Conservation (phyloP, 257 asterid species). For the Euphrasia confusa region DNA sequence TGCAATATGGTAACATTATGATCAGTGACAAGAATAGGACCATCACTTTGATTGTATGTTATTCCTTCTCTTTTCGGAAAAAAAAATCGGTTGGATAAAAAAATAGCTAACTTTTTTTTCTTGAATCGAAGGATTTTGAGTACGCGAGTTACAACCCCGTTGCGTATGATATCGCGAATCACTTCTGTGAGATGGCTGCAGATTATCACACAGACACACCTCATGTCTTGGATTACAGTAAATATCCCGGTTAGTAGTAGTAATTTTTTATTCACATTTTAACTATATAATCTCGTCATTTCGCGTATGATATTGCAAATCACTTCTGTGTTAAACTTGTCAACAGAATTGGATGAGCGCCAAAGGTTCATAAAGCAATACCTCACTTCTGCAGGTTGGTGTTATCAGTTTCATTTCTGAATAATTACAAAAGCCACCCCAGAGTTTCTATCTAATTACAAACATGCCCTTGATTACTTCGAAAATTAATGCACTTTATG, state of each 20-base stretch:
- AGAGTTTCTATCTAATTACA: no score
- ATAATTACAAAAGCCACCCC: not conserved
- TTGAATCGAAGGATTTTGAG: conserved; percentile 65
- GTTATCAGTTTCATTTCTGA: conserved; percentile 2
- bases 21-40: conserved; percentile 46
- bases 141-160: conserved; percentile 85
- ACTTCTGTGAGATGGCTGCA: conserved; percentile 96
- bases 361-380: conserved; percentile 56
- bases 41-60: conserved; percentile 69
- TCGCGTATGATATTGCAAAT: no score
- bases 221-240: conserved; percentile 70
- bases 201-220: conserved; percentile 86
- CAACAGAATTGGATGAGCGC: conserved; percentile 67
- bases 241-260: conserved; percentile 64
- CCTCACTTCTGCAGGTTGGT: conserved; percentile 66
- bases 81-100: not conserved
- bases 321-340: not conserved
- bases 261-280: not conserved
- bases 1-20: conserved; percentile 97
- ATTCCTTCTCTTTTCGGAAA: not conserved
- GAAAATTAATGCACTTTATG: not conserved
- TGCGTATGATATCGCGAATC: conserved; percentile 91
- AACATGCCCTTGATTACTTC: no score
- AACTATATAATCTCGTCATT: no score
- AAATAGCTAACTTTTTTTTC: not conserved